A percentile compares a stretch with the other conserved stretches of the same genome.
Conservation (phyloP, 768 basidiomycete species). For the Tylopilus sp. region DNA sequence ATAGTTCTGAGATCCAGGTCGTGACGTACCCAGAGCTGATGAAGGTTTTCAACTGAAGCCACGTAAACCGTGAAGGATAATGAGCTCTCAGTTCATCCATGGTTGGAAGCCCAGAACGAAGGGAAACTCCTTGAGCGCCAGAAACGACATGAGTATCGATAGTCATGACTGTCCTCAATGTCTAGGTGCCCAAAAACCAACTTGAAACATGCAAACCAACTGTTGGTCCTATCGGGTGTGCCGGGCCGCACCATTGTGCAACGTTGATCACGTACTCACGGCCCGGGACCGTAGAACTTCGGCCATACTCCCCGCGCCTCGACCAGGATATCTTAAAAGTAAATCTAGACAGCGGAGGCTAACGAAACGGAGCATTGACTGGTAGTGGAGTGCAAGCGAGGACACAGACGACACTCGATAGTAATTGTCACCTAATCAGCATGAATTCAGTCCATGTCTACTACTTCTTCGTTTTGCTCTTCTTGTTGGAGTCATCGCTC, state of each 20-base stretch:
- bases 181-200: background rate
- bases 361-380: background rate
- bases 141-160: conserved; percentile 8
- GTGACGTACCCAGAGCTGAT: conserved; percentile 74
- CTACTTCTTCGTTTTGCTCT: conserved; percentile 41
- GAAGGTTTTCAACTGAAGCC: conserved; percentile 71
- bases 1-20: background rate
- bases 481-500: conserved; percentile 36
- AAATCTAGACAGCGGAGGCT: background rate
- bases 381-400: conserved; percentile 11
- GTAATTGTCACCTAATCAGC: no score
- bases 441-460: background rate
- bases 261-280: no score
- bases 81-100: conserved; percentile 59
- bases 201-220: conserved; percentile 5
- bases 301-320: background rate
- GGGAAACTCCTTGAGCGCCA: conserved; percentile 29
- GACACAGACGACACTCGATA: no score
- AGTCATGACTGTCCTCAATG: conserved; percentile 12
- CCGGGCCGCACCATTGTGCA: background rate
- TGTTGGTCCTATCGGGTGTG: background rate
- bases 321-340: background rate
- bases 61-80: conserved; percentile 77
- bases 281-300: background rate
- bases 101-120: conserved; percentile 64